Percentiles rank a stretch among this genome's conserved stretches.
Conservation (phyloP, 1,284 basidiomycete genomes). For the Cryptococcus maquisensis region DNA sequence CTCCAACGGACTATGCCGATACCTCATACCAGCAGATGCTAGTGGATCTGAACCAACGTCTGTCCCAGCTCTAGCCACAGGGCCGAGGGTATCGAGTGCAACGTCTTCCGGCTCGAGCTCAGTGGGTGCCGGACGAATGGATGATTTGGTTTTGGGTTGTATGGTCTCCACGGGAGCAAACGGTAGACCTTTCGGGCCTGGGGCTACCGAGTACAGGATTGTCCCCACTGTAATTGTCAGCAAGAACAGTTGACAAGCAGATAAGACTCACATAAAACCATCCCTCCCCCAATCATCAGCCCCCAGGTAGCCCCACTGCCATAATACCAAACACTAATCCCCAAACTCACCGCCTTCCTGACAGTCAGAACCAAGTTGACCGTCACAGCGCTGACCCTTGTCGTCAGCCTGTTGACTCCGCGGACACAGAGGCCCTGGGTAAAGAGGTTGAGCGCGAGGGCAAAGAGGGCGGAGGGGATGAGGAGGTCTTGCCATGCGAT, state of each 20-base stretch:
- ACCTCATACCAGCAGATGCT: neutral
- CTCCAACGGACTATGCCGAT: neutral
- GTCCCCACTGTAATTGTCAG: constrained; percentile 19
- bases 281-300: constrained; percentile 36
- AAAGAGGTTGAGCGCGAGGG: constrained; percentile 69
- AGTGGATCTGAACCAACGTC: neutral
- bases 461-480: constrained; percentile 63
- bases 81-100: no score
- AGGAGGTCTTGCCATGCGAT: constrained; percentile 19
- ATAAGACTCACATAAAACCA: constrained; percentile 44
- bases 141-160: neutral
- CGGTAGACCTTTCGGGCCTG: constrained; percentile 11
- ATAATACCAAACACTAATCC: constrained; percentile 55
- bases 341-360: constrained; percentile 78
- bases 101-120: neutral
- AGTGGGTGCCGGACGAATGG: neutral
- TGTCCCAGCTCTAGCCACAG: neutral
- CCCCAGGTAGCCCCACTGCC: constrained; percentile 38
- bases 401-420: constrained; percentile 80
- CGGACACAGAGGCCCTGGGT: constrained; percentile 86
- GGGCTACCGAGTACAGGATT: constrained; percentile 25
- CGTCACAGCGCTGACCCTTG: constrained; percentile 66
- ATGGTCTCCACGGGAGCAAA: neutral
- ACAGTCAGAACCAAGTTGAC: constrained; percentile 86
- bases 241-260: neutral